Conservation (phyloP, 768 basidiomycete species). For the Tulasnella sp. region DNA sequence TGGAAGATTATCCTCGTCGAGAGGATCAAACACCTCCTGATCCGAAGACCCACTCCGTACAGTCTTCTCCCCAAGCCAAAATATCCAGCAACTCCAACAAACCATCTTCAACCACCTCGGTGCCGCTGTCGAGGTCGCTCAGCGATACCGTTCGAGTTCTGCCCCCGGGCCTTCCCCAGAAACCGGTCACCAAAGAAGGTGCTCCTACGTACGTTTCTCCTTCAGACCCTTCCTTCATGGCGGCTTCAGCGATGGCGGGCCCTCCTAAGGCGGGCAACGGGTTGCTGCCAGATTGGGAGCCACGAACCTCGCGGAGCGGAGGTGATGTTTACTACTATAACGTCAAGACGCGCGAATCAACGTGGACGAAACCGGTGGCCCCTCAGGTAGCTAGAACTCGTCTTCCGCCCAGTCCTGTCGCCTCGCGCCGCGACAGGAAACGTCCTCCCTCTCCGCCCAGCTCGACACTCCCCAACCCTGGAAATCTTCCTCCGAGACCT, state of each 20-base stretch:
- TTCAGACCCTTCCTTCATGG: not conserved
- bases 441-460: not conserved
- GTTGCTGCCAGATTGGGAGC: conserved; percentile 3
- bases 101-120: not conserved
- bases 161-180: conserved; percentile 5
- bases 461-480: conserved; percentile 4
- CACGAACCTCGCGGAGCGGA: not conserved
- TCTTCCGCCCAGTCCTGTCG: not conserved
- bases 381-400: not conserved
- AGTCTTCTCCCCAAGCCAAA: not conserved
- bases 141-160: not conserved
- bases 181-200: not conserved
- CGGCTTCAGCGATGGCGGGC: conserved; percentile 7
- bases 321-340: conserved; percentile 1
- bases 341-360: not conserved
- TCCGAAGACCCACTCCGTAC: not conserved
- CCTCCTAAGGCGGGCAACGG: not conserved
- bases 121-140: not conserved
- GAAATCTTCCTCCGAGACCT: not conserved
- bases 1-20: not conserved
- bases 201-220: not conserved
- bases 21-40: not conserved
- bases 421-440: not conserved
- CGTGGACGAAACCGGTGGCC: not conserved
- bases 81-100: not conserved